Evolutionary conservation across 192 early-diverging fungal genomes (phyloP), one percentile per base, ranked within the genome.

Genomic region (Coemansia sp.): DNA sequence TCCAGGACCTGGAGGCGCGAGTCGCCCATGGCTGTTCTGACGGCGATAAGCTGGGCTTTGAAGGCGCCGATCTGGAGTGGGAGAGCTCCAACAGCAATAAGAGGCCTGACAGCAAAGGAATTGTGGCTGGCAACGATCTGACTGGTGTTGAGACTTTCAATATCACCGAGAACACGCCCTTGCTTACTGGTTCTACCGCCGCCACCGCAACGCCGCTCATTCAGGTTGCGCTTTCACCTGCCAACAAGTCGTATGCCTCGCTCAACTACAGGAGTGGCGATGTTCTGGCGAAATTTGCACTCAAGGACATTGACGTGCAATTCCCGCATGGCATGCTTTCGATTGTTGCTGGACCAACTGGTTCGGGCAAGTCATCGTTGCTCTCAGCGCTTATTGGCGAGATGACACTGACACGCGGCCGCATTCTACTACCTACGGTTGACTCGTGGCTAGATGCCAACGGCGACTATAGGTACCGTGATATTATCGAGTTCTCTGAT

Each of bases 301-400:
- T 95, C 16, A 75, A 70, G 38, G 80, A 90, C 40, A 39, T 95
- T 9, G 85, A 84, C 56, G 53, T 93, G 24, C 73, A 69, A 16
- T 91, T 97, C 74, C 89, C 90, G 13, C 41, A 62, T 15, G 86
- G 86, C 47, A 84, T 86, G 24, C 82, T 95, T n/a, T 87, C 90
- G n/a, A 78, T 95, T n/a, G 73, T 96, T 38, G 87, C 88, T 56
- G 96, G 96, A 6, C 84, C 91, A 22, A 97, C 95, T n/a, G 96
- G 95, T 4, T 82, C 86, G 32, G 96, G 96, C 59, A 98, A 98
- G 74, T 88, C 90, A 5, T 89, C 88, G 11, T 65, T 98, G 58
- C 74, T 96, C 15, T 67, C 87, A 16, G 90, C 92, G 43, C 85
- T 96, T 32, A 72, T 96, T 13, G 93, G 93, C 39, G 94, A 97